Evolutionary conservation across 768 basidiomycete species (phyloP), one percentile per base, ranked within the genome.

Genomic region (Trichaptum fuscoviolaceum): DNA sequence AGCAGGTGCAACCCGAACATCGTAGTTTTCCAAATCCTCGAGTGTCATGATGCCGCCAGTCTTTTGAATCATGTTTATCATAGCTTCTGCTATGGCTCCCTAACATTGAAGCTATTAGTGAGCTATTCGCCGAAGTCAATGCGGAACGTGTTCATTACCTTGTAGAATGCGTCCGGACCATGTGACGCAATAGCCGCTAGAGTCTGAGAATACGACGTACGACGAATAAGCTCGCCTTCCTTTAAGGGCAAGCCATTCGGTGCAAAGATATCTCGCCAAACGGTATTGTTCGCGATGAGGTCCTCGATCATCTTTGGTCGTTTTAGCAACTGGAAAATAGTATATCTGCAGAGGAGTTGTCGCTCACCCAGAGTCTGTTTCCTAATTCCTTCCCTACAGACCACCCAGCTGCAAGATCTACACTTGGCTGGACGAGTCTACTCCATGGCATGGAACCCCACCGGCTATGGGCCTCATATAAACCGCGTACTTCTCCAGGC

Each of bases 401-500:
- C 92, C 93, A 96, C 6, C 91, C 92, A 26, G 78, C 76, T 7
- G 96, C 95, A 2, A 99, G 80, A 9, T 85, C 76, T 6, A 88
- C 84, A 35, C 85, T 88, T 0, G 96, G 95, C 70, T 86, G 77
- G n/a, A 99, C 84, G 25, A 99, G 81, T 34, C 83, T 78, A 57
- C 81, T 77, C 97, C 97, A 99, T 0, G 89, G 82, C 15, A 97
- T 71, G 52, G 77, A 84, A 0, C 95, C 96, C 88, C 95, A 97
- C 25, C 88, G 83, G 57, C 81, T 79, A 76, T 96, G 90, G 0
- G 92, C 93, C 73, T 89, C 91, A 74, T 90, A 87, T 35, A 98
- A 82, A 9, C 96, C 97, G 24, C 90, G 84, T 60, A 99, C 75
- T 78, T 99, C 96, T 8, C 96, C 92, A 0, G 97, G 97, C 0